Percentiles rank a stretch among this genome's conserved stretches.
phyloP scores from a whole-genome alignment of 2,329 filamentous ascomycete species.

The Lecanicillium sp. region DNA sequence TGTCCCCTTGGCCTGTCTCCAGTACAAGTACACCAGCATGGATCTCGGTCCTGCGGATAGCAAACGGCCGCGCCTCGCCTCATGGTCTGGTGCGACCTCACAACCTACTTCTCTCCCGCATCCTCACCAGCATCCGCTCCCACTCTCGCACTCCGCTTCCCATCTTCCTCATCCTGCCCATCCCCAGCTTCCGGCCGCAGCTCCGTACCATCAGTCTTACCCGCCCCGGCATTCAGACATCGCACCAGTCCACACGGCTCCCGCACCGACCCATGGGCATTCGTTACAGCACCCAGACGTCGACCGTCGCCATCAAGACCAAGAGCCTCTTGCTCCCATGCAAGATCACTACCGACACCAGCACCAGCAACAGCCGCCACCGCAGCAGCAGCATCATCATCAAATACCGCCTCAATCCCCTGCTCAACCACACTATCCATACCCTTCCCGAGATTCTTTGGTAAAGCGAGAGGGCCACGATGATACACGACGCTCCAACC shows the following conservation, averaged over 20 bases:
- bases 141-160: constrained; percentile 11
- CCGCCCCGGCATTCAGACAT: constrained; percentile 15
- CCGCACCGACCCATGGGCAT: constrained; percentile 21
- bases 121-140: constrained; percentile 6
- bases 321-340: constrained; percentile 44
- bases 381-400: constrained; percentile 12
- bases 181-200: constrained; percentile 24
- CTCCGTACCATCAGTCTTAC: constrained; percentile 16
- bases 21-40: constrained; percentile 36
- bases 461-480: constrained; percentile 50
- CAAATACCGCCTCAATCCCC: constrained; percentile 30
- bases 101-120: constrained; percentile 6
- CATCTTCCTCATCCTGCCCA: constrained; percentile 29
- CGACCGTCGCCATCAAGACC: constrained; percentile 50
- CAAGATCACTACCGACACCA: constrained; percentile 43
- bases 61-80: constrained; percentile 42
- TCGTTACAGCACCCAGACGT: constrained; percentile 28
- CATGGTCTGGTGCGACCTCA: constrained; percentile 32
- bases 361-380: constrained; percentile 11
- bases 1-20: constrained; percentile 7
- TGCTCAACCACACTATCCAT: constrained; percentile 35
- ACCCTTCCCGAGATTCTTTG: constrained; percentile 39
- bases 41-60: constrained; percentile 41
- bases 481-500: constrained; percentile 44
- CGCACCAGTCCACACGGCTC: constrained; percentile 12